Evolutionary conservation across 2,329 filamentous ascomycete species (phyloP), one percentile per base, ranked within the genome.

Genomic region (Colletotrichum karsti): DNA sequence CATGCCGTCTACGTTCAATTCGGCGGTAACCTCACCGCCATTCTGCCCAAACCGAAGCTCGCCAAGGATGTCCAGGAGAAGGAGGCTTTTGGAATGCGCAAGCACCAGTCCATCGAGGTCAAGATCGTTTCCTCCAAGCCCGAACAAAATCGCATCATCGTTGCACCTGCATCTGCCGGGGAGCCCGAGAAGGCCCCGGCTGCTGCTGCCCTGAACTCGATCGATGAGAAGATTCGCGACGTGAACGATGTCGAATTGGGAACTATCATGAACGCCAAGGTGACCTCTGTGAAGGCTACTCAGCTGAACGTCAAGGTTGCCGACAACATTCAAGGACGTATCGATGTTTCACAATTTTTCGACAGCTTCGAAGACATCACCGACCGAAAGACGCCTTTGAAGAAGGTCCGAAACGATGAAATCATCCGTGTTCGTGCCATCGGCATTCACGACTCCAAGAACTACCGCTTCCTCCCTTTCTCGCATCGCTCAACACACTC

Each of bases 1-100:
- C 93, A 92, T 8, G 94, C 93, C 46, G 85, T 95, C 10, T 98
- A 97, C 74, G 88, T 98, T n/a, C 92, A 97, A 75, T 98, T 98
- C 77, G 90, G 91, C 42, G 92, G 91, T 73, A 90, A 88, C 35
- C 81, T 97, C 18, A 92, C 90, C 50, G 95, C 93, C 13, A 82
- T 98, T 44, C 83, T 98, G 30, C 93, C 94, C 39, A 95, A 93
- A 79, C 89, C 89, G 20, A 90, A 94, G 74, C 84, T 99, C 53
- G 85, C 91, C 3, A 85, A 89, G n/a, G 92, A 94, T 39, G 88
- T 88, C 70, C 86, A 90, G 51, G 82, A 85, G 12, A 84, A 92
- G 71, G 87, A 91, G 3, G 88, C 93, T 63, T 98, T 97, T 79
- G 95, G 94, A 15, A 82, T 97, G 78, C 87, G 90, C 63, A 92